Base-by-base conservation (phyloP, 495 filamentous ascomycete species). In the Penicillium soppii region DNA sequence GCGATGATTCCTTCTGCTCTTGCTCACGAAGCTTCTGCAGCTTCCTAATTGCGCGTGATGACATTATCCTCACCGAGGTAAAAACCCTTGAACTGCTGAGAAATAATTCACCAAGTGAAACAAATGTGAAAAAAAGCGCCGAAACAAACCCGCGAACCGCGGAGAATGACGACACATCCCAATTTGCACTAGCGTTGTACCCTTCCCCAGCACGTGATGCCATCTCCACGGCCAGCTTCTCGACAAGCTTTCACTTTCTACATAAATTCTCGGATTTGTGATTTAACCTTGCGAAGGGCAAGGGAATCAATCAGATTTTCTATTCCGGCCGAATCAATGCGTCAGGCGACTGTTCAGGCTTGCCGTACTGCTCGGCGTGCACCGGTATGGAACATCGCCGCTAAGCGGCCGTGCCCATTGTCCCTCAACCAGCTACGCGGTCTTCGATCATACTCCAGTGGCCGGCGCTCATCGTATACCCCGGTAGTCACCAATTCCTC, bases 21-120 rank as follows among this genome's bases (percentile, higher is more conserved):
- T 88, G 73, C 55, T 81, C 79, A 43, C 73, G 72, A 66, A 81
- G 75, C 57, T 75, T 82, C 55, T 90, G 88, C 35, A 91, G 72
- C 68, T 89, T 91, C 39, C 89, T 81, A 43, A 94, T 66, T 26
- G 90, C 88, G 52, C 90, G 82, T 23, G 84, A 89, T 30, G 90
- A 92, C 90, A 95, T 95, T 30, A 40, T 37, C 48, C 20, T 7
- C 15, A 12, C n/a, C 7, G 20, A 29, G 44, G 36, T 23, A 26
- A 25, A 43, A 49, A 7, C 36, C 15, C 35, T 39, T 40, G 3
- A 29, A 25, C 16, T 4, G 9, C 13, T 9, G 5, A 10, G 26
- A 21, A 1, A 20, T 6, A 20, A 29, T n/a, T 13, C 20, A 16
- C 8, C 43, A 41, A 16, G 7, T 25, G 38, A 40, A 22, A 38